Base-by-base conservation (phyloP, 2,329 filamentous ascomycete genomes). In the Aspergillus neoniger region DNA sequence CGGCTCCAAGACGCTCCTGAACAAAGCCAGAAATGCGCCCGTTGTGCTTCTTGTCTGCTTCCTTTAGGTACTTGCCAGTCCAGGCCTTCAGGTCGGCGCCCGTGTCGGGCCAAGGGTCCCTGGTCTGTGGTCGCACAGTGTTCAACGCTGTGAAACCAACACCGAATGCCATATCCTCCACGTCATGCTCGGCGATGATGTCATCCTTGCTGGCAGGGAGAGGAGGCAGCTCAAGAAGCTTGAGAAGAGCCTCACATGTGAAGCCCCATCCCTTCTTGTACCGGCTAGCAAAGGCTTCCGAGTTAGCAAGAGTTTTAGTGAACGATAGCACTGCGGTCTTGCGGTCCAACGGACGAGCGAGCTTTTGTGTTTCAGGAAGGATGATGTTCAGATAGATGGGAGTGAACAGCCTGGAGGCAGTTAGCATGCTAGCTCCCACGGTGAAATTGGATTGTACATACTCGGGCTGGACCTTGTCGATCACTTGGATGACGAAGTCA, bases 111-210 rank as follows among this genome's bases (percentile, higher is more conserved):
- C 92, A 98, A 19, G 93, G 90, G 74, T 98, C 95, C 55, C 83
- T 84, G 1, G 85, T 79, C 4, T 86, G 81, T 61, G 88, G 88
- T 74, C 89, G 91, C 80, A 94, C 95, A 0, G 94, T 97, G 79
- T 94, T 96, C 64, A 99, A 85, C 32, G 91, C 89, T 0, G 95
- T 98, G 78, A 96, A 99, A 8, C 92, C 94, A 65, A 97, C 88
- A 25, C 95, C 95, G 72, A 99, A 99, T 28, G 91, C 89, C 67
- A 97, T 88, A 74, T 99, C 95, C 70, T 99, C 95, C 25, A 96
- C 91, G 70, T 98, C 94, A 3, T 92, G 88, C 73, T 98, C 95
- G 10, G 87, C 86, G 64, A 96, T 88, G 54, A 91, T 80, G 67
- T 96, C 92, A 65, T 91, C 88, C 59, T 89, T 88, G 38, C 84